Evolutionary conservation across 2,329 filamentous ascomycete genomes (phyloP), one percentile per base, ranked within the genome.

Genomic region (Volutella citrinella): DNA sequence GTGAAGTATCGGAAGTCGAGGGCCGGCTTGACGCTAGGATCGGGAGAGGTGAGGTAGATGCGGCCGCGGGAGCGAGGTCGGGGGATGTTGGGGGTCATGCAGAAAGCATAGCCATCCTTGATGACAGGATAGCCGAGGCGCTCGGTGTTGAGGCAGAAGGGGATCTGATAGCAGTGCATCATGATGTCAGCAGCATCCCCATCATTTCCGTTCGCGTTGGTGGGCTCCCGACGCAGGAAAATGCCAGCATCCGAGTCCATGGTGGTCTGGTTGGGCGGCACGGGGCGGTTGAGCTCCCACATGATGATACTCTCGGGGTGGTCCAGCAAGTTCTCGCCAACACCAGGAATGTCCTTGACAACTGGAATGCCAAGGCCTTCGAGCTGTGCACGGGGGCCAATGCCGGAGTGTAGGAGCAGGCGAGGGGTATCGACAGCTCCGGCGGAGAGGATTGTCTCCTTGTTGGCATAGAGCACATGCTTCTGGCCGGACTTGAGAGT

Each of bases 101-200:
- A 93, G 71, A 94, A 94, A 32, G 87, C 87, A 53, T 90, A 84
- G 41, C 82, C 84, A 47, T 90, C 79, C 42, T 76, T 51, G 42
- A 74, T 56, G 38, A 63, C 58, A 25, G 70, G 71, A 56, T 81
- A 95, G 48, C 88, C 88, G 10, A 95, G 74, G 24, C 86, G 81
- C 35, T 75, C 68, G 3, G 88, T 95, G 74, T 95, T 95, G 49
- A 89, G 78, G 43, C 82, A 86, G 66, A 95, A 95, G 34, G 88
- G 88, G 49, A 95, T 94, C 66, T 95, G 89, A 70, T 95, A 95
- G 76, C 88, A 95, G 69, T 95, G 88, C 84, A 93, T 93, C 89
- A 95, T 95, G 54, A 94, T 68, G 56, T 95, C 89, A 45, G 84
- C 85, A 35, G 86, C 82, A 42, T 84, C 76, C 32, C 84, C 84